Evolutionary conservation across 495 filamentous ascomycete species (phyloP).

Genomic region (Penicillium ochrochloron): DNA sequence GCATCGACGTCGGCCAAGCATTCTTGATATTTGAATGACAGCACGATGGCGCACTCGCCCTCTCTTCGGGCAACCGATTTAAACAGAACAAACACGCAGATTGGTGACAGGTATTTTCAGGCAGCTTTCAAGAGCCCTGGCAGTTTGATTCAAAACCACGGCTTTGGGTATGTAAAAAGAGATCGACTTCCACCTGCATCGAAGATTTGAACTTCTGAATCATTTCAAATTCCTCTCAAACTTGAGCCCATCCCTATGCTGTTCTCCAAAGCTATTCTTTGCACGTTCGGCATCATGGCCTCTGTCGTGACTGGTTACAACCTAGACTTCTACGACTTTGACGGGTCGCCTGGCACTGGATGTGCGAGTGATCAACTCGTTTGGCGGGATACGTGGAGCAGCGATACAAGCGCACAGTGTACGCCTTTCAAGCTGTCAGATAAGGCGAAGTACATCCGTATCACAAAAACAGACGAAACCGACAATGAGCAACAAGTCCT

Average conservation of each 20-base stretch:
- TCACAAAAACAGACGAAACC: neutral
- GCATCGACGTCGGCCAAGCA: neutral
- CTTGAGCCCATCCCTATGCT: neutral
- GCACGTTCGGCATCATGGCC: neutral
- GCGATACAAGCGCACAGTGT: neutral
- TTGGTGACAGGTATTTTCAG: neutral
- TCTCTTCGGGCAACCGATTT: neutral
- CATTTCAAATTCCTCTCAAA: neutral
- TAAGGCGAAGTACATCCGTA: neutral
- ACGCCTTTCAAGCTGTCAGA: neutral
- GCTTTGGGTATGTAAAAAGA: neutral
- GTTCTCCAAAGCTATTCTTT: neutral
- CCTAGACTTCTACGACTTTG: neutral
- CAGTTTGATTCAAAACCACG: neutral
- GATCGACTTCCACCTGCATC: neutral
- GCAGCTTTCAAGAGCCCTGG: neutral
- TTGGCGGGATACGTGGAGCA: neutral
- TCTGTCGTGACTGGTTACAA: neutral
- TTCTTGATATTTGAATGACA: neutral
- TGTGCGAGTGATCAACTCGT: conserved; percentile 2
- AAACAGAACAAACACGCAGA: neutral
- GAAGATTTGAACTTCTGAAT: neutral
- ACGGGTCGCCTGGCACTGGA: neutral
- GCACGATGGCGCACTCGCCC: neutral
- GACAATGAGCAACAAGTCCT: neutral